Percentiles rank a stretch among this genome's conserved stretches.
Conservation (phyloP, 306 rosid genomes). For the Crotalaria pallida region DNA sequence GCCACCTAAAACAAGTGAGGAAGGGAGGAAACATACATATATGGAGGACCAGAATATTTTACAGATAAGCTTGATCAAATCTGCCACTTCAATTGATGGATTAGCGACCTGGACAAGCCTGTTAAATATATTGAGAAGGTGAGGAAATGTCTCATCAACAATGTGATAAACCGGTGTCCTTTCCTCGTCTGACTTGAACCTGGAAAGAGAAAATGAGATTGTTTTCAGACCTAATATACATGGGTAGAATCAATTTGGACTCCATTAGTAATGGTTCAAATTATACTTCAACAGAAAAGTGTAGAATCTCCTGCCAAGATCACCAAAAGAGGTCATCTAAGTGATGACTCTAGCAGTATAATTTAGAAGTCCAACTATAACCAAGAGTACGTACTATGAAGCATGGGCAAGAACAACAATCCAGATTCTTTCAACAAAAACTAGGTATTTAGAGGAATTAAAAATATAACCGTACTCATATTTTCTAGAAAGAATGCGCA, state of each 20-base stretch:
- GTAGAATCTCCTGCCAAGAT: too few species aligned
- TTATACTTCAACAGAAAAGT: background rate
- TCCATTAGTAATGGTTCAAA: background rate
- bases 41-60: conserved; percentile 98
- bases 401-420: too few species aligned
- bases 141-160: conserved; percentile 78
- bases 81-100: conserved; percentile 74
- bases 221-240: background rate
- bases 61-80: conserved; percentile 85
- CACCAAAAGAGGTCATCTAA: too few species aligned
- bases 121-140: conserved; percentile 70
- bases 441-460: too few species aligned
- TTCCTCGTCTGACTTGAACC: conserved; percentile 91
- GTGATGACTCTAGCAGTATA: too few species aligned
- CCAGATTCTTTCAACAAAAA: too few species aligned
- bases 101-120: conserved; percentile 60
- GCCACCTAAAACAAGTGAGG: background rate
- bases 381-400: background rate
- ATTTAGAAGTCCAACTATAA: too few species aligned
- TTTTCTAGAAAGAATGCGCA: conserved; percentile 85
- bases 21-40: conserved; percentile 47
- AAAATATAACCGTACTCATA: conserved; percentile 57
- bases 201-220: conserved; percentile 14
- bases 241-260: background rate
- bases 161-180: conserved; percentile 64